Evolutionary conservation across 2,329 filamentous ascomycete genomes (phyloP).

Genomic region (Cladosporium sp.): DNA sequence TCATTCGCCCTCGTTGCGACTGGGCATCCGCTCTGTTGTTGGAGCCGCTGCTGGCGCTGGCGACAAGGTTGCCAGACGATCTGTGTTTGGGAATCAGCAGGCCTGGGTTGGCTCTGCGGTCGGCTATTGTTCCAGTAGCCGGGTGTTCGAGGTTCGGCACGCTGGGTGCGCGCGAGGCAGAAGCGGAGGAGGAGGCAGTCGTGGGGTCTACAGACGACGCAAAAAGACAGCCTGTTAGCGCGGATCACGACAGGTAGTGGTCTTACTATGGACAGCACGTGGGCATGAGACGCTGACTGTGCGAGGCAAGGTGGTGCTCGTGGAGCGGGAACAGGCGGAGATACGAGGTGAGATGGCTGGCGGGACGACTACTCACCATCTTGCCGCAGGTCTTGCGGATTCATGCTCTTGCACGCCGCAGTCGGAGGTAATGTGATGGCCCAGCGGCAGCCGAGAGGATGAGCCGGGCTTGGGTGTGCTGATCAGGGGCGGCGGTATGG

Average conservation of each 20-base stretch:
- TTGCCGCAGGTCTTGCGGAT: constrained; percentile 17
- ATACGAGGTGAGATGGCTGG: background rate
- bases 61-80: constrained; percentile 12
- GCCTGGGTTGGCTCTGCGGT: constrained; percentile 16
- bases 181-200: constrained; percentile 2
- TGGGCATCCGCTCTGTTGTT: background rate
- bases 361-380: constrained; percentile 9
- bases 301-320: constrained; percentile 4
- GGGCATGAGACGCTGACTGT: constrained; percentile 12
- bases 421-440: background rate
- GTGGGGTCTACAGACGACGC: constrained; percentile 5
- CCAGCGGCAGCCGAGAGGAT: background rate
- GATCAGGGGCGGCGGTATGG: constrained; percentile 15
- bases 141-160: constrained; percentile 11
- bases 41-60: background rate
- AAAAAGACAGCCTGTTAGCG: constrained; percentile 6
- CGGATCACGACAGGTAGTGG: background rate
- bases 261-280: constrained; percentile 5
- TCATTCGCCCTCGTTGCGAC: constrained; percentile 16
- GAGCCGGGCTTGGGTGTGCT: constrained; percentile 6
- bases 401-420: constrained; percentile 18
- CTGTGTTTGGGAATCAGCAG: constrained; percentile 19
- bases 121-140: constrained; percentile 15
- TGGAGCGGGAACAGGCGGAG: constrained; percentile 1
- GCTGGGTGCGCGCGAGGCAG: constrained; percentile 10